Percentiles rank a stretch among this genome's conserved stretches.
These are phyloP conservation scores for Geranomyces variabilis DNA, from an alignment of 192 early-diverging fungal genomes.

Conservation along the genomic window DNA sequence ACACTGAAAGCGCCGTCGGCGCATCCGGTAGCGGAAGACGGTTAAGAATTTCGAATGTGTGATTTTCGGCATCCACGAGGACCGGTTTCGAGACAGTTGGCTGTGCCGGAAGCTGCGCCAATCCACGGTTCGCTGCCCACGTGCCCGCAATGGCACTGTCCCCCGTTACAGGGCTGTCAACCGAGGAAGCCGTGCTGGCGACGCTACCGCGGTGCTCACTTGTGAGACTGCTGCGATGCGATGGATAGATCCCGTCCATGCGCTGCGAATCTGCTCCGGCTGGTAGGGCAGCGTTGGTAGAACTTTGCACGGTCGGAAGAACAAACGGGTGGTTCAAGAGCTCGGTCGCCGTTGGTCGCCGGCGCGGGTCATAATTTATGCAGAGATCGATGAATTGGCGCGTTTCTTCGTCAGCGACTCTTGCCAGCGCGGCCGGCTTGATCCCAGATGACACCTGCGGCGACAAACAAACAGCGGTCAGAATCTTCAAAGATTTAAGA, in stretches of 20 bases:
- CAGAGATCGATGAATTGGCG: slow-evolving; percentile 70
- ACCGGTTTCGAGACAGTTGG: background rate
- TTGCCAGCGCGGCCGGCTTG: slow-evolving; percentile 69
- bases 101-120: background rate
- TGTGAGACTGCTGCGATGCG: background rate
- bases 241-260: background rate
- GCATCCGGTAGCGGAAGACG: background rate
- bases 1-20: background rate
- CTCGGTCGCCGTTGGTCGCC: slow-evolving; percentile 52
- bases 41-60: slow-evolving; percentile 25
- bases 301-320: slow-evolving; percentile 14
- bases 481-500: too few species aligned
- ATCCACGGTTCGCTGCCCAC: background rate
- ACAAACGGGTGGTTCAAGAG: slow-evolving; percentile 55
- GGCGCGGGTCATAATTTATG: slow-evolving; percentile 55
- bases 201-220: background rate
- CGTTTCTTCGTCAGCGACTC: slow-evolving; percentile 68
- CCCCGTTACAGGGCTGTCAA: background rate
- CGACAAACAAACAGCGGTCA: too few species aligned
- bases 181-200: background rate
- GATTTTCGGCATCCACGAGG: slow-evolving; percentile 26
- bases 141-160: background rate
- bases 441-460: slow-evolving; percentile 71
- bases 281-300: background rate
- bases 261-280: background rate